Evolutionary conservation across 495 filamentous ascomycete species (phyloP).

Genomic region (Tuber aestivum): DNA sequence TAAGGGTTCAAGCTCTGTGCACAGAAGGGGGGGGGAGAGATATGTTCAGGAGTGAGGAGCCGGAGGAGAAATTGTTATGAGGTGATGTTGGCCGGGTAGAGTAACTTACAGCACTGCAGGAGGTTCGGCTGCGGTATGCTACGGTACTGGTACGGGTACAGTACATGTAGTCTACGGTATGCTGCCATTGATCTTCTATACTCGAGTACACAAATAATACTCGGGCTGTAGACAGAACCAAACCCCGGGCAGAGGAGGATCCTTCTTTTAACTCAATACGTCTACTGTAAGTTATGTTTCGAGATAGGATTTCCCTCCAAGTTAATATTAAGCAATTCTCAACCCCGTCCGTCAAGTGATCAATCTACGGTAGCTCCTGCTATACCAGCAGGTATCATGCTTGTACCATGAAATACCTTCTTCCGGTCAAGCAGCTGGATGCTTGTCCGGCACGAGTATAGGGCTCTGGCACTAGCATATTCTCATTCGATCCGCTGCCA

Average conservation of each 20-base stretch:
- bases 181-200: too few relatives aligned
- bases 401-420: neutral
- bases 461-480: neutral
- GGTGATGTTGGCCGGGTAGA: slow-evolving; percentile 3
- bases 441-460: neutral
- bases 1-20: neutral
- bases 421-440: neutral
- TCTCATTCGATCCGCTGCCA: neutral
- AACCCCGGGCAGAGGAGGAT: neutral
- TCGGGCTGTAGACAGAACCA: neutral
- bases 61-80: neutral
- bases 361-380: neutral
- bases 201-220: neutral
- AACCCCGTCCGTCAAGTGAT: neutral
- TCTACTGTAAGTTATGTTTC: neutral
- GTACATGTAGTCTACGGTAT: too few relatives aligned
- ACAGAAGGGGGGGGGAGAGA: neutral
- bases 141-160: neutral
- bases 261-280: neutral
- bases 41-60: neutral
- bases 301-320: neutral
- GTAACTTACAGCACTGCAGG: neutral
- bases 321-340: neutral
- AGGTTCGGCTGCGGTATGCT: neutral
- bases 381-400: neutral